Evolutionary conservation across 1,284 basidiomycete species (phyloP), one percentile per base, ranked within the genome.

Genomic region (Sporisorium reilianum): DNA sequence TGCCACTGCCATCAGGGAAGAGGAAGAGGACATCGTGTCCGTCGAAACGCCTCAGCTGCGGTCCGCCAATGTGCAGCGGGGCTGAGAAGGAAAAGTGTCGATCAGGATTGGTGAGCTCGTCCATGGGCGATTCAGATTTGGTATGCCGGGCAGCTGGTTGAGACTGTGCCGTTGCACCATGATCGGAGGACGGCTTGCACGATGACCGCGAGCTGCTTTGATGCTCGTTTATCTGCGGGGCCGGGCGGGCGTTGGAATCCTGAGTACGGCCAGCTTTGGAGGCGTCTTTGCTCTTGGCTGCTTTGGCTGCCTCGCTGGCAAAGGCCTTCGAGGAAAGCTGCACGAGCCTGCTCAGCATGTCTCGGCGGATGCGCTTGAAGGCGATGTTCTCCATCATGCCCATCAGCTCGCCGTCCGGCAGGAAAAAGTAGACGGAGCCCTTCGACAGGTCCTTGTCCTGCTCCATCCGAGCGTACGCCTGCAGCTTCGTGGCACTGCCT

Each of bases 1-100:
- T 57, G 9, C 73, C 73, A 38, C 64, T 71, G 20, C 73, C 73
- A 28, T 76, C 74, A 11, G 74, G 74, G 22, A 76, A 64, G 12
- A 76, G 38, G 25, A 67, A 63, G 28, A 75, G 64, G 23, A 61
- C 60, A 20, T 63, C 38, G 14, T 50, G 52, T n/a, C 51, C 54
- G 3, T 57, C 56, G 32, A 64, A 66, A 2, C 30, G 51, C 38
- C 30, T 57, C 26, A 62, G 32, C 25, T 32, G 40, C n/a, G 68
- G 58, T 23, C 64, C 68, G 16, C 57, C 55, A 23, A 71, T 54
- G 55, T 67, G 64, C n/a, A 52, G 41, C 34, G 62, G 64, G 23
- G 44, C 53, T 5, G 60, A 58, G 44, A 20, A 61, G 20, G 32
- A 44, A 25, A 48, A 61, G 50, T 59, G 64, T 14, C 48, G 30